phyloP scores from a whole-genome alignment of 2,329 filamentous ascomycete genomes.

The Elsinoe fawcettii region DNA sequence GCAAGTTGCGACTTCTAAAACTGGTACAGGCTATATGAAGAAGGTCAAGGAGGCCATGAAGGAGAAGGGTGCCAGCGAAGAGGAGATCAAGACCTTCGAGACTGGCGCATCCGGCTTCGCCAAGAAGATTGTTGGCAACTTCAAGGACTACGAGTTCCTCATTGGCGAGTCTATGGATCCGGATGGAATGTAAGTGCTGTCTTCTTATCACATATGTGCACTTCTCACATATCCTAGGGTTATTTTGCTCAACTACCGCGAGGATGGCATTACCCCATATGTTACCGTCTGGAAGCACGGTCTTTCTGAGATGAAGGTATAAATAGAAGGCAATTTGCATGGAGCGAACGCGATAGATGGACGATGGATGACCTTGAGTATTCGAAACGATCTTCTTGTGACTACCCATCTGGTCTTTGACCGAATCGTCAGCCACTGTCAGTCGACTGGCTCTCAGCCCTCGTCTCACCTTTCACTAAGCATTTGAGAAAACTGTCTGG shows the following conservation, averaged over 20 bases:
- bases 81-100: conserved; percentile 72
- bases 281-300: conserved; percentile 95
- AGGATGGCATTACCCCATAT: conserved; percentile 87
- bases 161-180: conserved; percentile 88
- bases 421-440: too few relatives aligned
- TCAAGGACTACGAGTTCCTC: conserved; percentile 95
- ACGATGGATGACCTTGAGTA: conserved; percentile 8
- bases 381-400: conserved; percentile 1
- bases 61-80: conserved; percentile 53
- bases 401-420: too few relatives aligned
- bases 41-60: conserved; percentile 64
- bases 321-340: conserved; percentile 30
- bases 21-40: conserved; percentile 74
- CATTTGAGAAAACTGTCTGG: too few relatives aligned
- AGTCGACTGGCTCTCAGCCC: too few relatives aligned
- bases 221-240: conserved; percentile 48
- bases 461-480: too few relatives aligned
- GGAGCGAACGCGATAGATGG: not conserved
- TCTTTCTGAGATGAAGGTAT: conserved; percentile 83
- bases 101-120: conserved; percentile 62
- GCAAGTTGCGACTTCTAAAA: not conserved
- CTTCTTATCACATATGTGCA: not conserved
- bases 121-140: conserved; percentile 77
- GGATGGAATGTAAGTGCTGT: conserved; percentile 72
- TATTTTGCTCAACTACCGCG: conserved; percentile 92